Evolutionary conservation across 1,284 basidiomycete genomes (phyloP).

Genomic region (Moniliella sp.): DNA sequence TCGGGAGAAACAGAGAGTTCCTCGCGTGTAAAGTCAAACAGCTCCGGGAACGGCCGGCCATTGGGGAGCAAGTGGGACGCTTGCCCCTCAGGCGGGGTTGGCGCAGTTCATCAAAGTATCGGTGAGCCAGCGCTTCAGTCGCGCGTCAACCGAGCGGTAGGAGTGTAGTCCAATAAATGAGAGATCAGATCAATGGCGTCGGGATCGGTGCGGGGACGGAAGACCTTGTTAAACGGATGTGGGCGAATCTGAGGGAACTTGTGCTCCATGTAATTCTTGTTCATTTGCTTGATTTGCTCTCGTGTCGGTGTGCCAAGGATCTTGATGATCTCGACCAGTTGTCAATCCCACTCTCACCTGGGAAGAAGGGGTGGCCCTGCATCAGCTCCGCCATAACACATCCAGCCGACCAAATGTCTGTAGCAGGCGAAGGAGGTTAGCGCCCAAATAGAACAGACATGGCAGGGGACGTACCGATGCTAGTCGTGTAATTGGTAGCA

Average conservation of each 20-base stretch:
- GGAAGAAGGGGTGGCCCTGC: conserved; percentile 96
- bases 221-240: conserved; percentile 49
- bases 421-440: conserved; percentile 1
- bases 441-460: conserved; percentile 1
- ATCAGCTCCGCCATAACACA: conserved; percentile 99
- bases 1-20: conserved; percentile 90
- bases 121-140: conserved; percentile 59
- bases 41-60: conserved; percentile 73
- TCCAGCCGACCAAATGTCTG: conserved; percentile 93
- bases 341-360: conserved; percentile 95
- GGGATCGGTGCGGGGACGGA: conserved; percentile 82
- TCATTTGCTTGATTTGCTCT: conserved; percentile 99
- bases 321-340: conserved; percentile 99
- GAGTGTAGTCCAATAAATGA: conserved; percentile 88
- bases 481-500: conserved; percentile 99
- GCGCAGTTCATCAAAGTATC: conserved; percentile 94
- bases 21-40: conserved; percentile 94
- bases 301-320: conserved; percentile 90
- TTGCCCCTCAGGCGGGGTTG: too few species aligned
- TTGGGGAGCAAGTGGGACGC: conserved; percentile 80
- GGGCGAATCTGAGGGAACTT: conserved; percentile 99
- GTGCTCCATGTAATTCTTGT: conserved; percentile 97
- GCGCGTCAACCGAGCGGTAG: conserved; percentile 71
- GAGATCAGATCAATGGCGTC: conserved; percentile 91
- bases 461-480: conserved; percentile 53